Evolutionary conservation across 2,329 filamentous ascomycete species (phyloP), one percentile per base, ranked within the genome.

Genomic region (Aureobasidium sp.): DNA sequence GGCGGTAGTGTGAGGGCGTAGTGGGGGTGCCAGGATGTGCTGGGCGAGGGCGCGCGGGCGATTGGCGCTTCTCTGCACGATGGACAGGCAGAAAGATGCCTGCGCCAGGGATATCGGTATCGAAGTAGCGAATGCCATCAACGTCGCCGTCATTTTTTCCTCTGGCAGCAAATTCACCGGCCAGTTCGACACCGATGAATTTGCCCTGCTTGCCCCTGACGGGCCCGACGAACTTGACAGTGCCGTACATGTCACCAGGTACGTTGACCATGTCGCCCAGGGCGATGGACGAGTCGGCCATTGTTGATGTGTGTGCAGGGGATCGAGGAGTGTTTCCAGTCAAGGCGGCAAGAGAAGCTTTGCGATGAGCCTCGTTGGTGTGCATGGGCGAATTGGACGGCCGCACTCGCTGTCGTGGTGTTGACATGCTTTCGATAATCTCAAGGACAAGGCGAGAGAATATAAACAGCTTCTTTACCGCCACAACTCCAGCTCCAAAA

Each of bases 71-170:
- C 70, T 82, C 81, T 37, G 90, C 90, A 73, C 95, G 94, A 72
- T 87, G 85, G 17, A 94, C 78, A 3, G 94, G 94, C 15, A 99
- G 82, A 72, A 99, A 99, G 70, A 99, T 97, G 64, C 94, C 94
- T 2, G 94, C 86, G 64, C 91, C 91, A 0, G 90, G 84, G 24
- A 87, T 77, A 3, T 82, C 82, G 12, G 94, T 96, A 39, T 80
- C 81, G 73, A 99, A 99, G 76, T 99, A 99, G 61, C 78, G 79
- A 63, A 78, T 79, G 44, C 80, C 94, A 68, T 97, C 93, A 60
- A 97, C 94, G 74, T 96, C 92, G 66, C 94, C 94, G 70, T 84
- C 95, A 72, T 99, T 99, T 80, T 99, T 99, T 37, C 94, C 94
- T 71, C 88, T 85, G 57, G 81, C 75, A 37, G 91, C 89, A 77